Conservation (phyloP, 306 rosid genomes). For the Lablab purpureus region DNA sequence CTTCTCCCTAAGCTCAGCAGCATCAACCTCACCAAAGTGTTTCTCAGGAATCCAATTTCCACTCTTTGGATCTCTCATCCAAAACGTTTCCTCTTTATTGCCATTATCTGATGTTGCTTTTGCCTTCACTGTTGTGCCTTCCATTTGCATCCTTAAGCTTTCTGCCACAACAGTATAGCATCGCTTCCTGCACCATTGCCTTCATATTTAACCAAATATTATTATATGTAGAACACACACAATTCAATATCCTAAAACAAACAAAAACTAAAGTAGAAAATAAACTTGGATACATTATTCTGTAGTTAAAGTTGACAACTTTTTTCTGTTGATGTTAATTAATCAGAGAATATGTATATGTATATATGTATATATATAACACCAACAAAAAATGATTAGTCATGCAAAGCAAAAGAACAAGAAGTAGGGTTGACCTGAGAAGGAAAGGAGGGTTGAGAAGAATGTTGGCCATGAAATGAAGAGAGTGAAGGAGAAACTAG, state of each 20-base stretch:
- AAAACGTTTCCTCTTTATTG: conserved; percentile 45
- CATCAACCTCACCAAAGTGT: conserved; percentile 59
- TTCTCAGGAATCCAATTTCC: conserved; percentile 80
- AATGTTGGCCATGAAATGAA: conserved; percentile 47
- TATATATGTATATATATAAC: too few species aligned
- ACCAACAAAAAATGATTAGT: neutral
- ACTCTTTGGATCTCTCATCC: conserved; percentile 75
- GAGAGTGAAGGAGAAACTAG: neutral
- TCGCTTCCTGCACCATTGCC: conserved; percentile 37
- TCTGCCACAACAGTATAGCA: conserved; percentile 36
- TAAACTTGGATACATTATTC: too few species aligned
- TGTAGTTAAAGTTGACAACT: too few species aligned
- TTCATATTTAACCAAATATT: neutral
- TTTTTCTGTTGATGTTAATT: neutral
- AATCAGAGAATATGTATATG: neutral
- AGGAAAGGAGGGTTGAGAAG: conserved; percentile 27
- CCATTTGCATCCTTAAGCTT: conserved; percentile 28
- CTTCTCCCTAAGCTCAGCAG: conserved; percentile 60
- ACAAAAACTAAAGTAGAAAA: too few species aligned
- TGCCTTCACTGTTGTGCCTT: neutral
- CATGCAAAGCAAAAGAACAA: neutral
- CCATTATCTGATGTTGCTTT: conserved; percentile 16
- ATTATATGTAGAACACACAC: neutral
- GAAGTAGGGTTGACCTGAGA: conserved; percentile 43
- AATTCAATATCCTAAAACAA: neutral